Conservation (phyloP, 495 filamentous ascomycete genomes). For the Letharia lupina region DNA sequence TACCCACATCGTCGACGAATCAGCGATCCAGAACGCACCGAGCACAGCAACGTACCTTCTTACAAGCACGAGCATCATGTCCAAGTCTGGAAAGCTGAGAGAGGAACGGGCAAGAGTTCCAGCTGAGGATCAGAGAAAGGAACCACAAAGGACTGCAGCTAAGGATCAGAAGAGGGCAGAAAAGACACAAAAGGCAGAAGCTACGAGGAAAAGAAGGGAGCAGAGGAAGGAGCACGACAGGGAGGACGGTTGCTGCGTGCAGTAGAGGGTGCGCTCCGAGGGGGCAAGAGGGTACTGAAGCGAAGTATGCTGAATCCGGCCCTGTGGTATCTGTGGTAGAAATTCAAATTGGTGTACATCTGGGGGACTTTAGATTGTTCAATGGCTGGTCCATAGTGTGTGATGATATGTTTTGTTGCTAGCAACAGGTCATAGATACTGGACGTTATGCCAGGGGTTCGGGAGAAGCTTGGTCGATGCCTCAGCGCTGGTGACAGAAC, state of each 20-base stretch:
- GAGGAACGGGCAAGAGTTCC: neutral
- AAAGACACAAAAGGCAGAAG: too few species aligned
- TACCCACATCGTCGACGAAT: neutral
- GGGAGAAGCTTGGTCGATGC: neutral
- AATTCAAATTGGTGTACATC: neutral
- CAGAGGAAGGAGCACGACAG: neutral
- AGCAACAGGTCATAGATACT: neutral
- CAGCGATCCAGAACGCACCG: neutral
- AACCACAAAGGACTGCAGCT: too few species aligned
- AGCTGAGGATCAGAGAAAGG: too few species aligned
- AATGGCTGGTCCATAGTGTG: neutral
- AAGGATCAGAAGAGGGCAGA: neutral
- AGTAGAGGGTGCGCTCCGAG: neutral
- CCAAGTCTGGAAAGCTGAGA: neutral
- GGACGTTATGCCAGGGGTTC: neutral
- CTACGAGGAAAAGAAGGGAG: neutral
- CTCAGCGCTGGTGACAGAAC: neutral
- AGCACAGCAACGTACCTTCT: neutral
- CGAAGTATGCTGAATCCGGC: too few species aligned
- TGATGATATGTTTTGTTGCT: neutral
- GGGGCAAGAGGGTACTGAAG: too few species aligned
- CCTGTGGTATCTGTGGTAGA: too few species aligned
- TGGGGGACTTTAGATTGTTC: neutral
- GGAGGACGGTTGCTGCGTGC: neutral
- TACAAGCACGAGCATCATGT: neutral